Evolutionary conservation across 306 rosid genomes (phyloP), one percentile per base, ranked within the genome.

Genomic region (Benincasa hispida): DNA sequence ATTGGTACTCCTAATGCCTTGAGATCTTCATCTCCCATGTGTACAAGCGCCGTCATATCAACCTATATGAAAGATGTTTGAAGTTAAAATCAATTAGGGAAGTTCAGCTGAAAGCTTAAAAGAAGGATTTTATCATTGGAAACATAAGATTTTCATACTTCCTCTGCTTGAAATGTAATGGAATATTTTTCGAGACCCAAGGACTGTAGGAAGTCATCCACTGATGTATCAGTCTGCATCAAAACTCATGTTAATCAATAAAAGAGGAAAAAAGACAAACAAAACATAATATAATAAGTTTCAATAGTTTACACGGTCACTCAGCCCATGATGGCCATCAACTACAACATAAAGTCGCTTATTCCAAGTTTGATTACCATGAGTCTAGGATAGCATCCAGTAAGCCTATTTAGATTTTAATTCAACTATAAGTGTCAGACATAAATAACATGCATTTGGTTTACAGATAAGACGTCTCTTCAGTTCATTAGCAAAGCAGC

Each of bases 11-110:
- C 96, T 88, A 95, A 83, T 65, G 86, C 99, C 91, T 95, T 95
- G 82, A 95, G 92, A 83, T 95, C 99, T n/a, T 95, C 97, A 66
- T 95, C 99, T 72, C 90, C 87, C 99, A 95, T 95, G 81, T 95
- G 99, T 80, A 85, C 78, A 75, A 95, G 98, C 62, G 98, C 99
- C 47, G 98, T 80, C 99, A 95, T 90, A 81, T 95, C 99, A 87
- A 95, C 92, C 99, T 95, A 84, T 58, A 83, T n/a, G 83, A 76
- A 83, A 67, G 63, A 45, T n/a, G 47, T 27, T 69, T 41, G 60
- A 15, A 77, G 24, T 74, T 28, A 42, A 34, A 45, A 17, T 28
- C 39, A 54, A 3, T 35, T 72, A 47, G 9, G 24, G 50, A 74
- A 39, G 30, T 15, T 60, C 42, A 61, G 74, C 39, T 45, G 70